Conservation (phyloP, 495 filamentous ascomycete species). For the Hypoxylon perforatum region DNA sequence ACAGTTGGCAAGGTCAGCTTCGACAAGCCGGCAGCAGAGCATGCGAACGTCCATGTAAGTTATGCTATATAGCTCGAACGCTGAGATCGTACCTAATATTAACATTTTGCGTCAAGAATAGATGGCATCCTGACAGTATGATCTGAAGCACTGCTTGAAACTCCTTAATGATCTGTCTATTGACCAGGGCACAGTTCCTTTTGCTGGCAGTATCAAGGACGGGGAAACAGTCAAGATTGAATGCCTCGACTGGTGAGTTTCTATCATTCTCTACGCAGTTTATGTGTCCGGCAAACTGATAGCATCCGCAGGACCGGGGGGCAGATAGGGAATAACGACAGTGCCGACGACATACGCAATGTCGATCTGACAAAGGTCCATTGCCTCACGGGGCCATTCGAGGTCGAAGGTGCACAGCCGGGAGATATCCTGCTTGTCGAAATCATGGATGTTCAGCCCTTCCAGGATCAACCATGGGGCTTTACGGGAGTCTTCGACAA, state of each 20-base stretch:
- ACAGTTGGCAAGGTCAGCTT: constrained; percentile 81
- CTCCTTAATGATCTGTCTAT: neutral
- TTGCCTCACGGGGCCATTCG: constrained; percentile 92
- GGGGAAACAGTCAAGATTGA: constrained; percentile 95
- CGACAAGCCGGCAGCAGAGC: constrained; percentile 79
- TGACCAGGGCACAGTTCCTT: constrained; percentile 69
- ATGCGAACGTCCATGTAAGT: constrained; percentile 80
- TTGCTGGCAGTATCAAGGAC: constrained; percentile 78
- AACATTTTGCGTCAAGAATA: constrained; percentile 66
- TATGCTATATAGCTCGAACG: no score
- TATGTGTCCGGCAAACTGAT: constrained; percentile 2
- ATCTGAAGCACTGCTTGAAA: neutral
- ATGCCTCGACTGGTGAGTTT: constrained; percentile 80
- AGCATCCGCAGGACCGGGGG: constrained; percentile 70
- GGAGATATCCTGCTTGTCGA: constrained; percentile 90
- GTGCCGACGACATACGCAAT: constrained; percentile 86
- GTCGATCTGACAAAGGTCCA: constrained; percentile 87
- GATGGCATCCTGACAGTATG: constrained; percentile 94
- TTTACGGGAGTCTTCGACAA: constrained; percentile 88
- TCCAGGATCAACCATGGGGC: constrained; percentile 89
- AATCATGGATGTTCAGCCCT: constrained; percentile 95
- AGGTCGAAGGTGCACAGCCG: constrained; percentile 85
- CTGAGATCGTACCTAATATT: neutral
- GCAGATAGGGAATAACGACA: constrained; percentile 90
- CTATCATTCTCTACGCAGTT: neutral